A percentile compares a stretch with the other conserved stretches of the same genome.
These are phyloP conservation scores for Peribolospora kevripleyi DNA, from an alignment of 768 basidiomycete genomes.

Conservation along the genomic window DNA sequence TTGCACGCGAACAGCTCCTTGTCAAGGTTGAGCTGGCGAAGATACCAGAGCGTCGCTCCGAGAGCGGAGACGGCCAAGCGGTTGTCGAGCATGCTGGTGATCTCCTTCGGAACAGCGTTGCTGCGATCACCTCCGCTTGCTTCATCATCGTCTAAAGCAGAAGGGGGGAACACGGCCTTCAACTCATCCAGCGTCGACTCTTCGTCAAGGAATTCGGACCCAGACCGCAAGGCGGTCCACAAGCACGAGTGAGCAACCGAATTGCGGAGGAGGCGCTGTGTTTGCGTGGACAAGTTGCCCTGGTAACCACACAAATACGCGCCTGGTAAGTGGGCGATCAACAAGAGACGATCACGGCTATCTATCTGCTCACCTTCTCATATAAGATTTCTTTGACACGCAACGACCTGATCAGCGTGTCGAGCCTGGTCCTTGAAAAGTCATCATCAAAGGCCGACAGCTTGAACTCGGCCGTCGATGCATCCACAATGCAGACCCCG, in stretches of 20 bases:
- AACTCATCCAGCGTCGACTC: constrained; percentile 45
- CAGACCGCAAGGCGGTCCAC: constrained; percentile 61
- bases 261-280: constrained; percentile 54
- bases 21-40: constrained; percentile 82
- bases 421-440: constrained; percentile 67
- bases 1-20: constrained; percentile 83
- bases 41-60: constrained; percentile 75
- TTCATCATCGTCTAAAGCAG: constrained; percentile 19
- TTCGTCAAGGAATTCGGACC: constrained; percentile 54
- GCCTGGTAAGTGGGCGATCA: background rate
- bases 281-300: constrained; percentile 67
- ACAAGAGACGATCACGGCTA: background rate
- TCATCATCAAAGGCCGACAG: constrained; percentile 77
- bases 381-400: constrained; percentile 76
- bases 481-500: constrained; percentile 77
- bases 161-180: constrained; percentile 31
- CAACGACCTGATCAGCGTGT: constrained; percentile 76
- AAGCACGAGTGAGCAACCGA: constrained; percentile 56
- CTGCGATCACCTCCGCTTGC: constrained; percentile 19
- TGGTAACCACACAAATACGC: constrained; percentile 16
- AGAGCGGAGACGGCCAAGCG: constrained; percentile 54
- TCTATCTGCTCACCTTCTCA: constrained; percentile 38
- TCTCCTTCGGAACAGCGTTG: constrained; percentile 36
- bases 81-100: constrained; percentile 44
- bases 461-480: constrained; percentile 85